phyloP scores from a whole-genome alignment of 139 green algal species.

The Asterochloris sp. region DNA sequence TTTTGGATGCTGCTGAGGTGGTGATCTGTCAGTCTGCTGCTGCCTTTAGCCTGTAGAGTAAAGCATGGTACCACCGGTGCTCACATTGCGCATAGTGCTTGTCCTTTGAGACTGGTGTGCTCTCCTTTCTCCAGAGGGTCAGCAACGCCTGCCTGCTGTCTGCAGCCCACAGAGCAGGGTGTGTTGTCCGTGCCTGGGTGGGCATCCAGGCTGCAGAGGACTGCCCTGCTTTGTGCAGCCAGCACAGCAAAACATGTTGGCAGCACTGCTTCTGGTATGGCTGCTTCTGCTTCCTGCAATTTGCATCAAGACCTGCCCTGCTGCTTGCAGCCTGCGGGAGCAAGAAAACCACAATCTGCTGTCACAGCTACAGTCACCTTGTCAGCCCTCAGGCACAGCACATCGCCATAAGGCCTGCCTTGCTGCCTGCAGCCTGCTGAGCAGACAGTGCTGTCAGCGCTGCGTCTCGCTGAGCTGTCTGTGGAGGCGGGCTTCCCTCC shows the following conservation, averaged over 20 bases:
- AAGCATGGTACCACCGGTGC: not conserved
- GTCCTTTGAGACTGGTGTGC: not conserved
- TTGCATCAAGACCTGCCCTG: not conserved
- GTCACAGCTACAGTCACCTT: not conserved
- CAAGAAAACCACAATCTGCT: not conserved
- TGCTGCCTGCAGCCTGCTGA: constrained; percentile 28
- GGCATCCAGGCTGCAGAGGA: too few species aligned
- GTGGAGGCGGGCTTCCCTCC: constrained; percentile 64
- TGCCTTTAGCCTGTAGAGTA: not conserved
- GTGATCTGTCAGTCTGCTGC: not conserved
- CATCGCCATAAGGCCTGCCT: not conserved
- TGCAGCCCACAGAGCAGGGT: too few species aligned
- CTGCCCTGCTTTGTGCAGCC: too few species aligned
- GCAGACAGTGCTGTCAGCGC: constrained; percentile 55
- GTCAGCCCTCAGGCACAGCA: not conserved
- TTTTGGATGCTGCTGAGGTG: not conserved
- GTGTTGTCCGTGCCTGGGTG: too few species aligned
- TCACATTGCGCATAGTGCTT: not conserved
- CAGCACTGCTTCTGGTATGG: not conserved
- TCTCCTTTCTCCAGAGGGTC: too few species aligned
- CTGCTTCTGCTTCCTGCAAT: not conserved
- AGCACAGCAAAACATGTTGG: not conserved
- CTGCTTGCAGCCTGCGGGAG: not conserved
- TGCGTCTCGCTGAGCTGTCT: constrained; percentile 53
- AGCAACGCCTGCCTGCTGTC: too few species aligned